Evolutionary conservation across 2,329 filamentous ascomycete species (phyloP).

Genomic region (Botryosphaeria dothidea): DNA sequence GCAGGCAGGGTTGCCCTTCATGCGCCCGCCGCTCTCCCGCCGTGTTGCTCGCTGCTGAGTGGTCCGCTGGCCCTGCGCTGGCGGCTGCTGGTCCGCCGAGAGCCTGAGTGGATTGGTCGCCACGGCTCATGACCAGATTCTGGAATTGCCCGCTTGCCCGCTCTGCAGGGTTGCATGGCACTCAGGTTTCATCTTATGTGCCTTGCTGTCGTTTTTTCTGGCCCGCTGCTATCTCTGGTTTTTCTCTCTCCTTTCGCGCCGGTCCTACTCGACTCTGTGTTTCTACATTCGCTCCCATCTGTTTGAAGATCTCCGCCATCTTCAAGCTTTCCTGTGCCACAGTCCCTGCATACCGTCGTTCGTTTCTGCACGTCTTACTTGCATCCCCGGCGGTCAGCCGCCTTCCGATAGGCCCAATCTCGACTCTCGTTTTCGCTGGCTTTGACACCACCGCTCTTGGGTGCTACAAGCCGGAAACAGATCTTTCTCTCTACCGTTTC

Average conservation of each 20-base stretch:
- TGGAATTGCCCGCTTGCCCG: background rate
- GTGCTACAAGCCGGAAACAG: background rate
- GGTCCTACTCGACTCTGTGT: background rate
- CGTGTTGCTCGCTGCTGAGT: background rate
- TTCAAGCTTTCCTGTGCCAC: conserved; percentile 4
- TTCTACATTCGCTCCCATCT: background rate
- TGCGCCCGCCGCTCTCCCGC: conserved; percentile 8
- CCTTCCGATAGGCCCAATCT: background rate
- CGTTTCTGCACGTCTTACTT: conserved; percentile 6
- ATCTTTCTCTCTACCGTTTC: background rate
- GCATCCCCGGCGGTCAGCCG: background rate
- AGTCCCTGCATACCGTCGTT: conserved; percentile 9
- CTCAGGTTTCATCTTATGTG: background rate
- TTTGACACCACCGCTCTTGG: background rate
- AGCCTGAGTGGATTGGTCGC: background rate
- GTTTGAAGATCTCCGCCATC: background rate
- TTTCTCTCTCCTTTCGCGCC: background rate
- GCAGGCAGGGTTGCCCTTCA: background rate
- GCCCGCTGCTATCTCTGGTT: background rate
- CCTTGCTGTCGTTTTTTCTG: background rate
- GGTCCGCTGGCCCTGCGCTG: background rate
- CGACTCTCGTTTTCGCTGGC: background rate
- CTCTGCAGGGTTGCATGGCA: background rate
- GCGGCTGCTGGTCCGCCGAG: background rate
- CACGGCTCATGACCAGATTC: background rate